A percentile compares a stretch with the other conserved stretches of the same genome.
Evolutionary conservation across 257 asterid genomes (phyloP).

Genomic region (Nicotiana noctiflora): DNA sequence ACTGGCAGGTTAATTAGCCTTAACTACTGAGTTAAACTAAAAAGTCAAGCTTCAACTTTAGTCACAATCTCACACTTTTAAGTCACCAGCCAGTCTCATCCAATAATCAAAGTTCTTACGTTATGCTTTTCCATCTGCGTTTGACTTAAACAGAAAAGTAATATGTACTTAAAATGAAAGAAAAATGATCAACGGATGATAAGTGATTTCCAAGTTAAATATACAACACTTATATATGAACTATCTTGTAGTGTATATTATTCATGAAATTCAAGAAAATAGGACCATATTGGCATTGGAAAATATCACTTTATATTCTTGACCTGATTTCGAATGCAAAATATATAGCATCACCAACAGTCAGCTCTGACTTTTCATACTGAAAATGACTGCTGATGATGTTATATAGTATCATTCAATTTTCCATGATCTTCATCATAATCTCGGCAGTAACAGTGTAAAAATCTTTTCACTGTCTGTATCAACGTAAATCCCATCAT

Average conservation of each 20-base stretch:
- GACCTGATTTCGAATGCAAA: constrained; percentile 8
- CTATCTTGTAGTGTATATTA: background rate
- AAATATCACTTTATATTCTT: constrained; percentile 5
- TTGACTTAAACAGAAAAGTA: too few relatives aligned
- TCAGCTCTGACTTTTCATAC: constrained; percentile 12
- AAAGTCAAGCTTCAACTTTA: background rate
- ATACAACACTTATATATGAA: constrained; percentile 5
- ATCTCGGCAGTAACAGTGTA: background rate
- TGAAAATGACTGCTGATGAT: constrained; percentile 33
- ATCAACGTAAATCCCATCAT: background rate
- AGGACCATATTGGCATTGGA: constrained; percentile 6
- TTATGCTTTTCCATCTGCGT: background rate
- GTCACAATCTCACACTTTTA: background rate
- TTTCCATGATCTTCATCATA: background rate
- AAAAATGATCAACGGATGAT: background rate
- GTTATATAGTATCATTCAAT: constrained; percentile 14
- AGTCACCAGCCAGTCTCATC: background rate
- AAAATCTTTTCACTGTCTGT: background rate
- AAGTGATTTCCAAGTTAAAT: background rate
- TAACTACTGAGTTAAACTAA: background rate
- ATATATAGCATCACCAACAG: constrained; percentile 26
- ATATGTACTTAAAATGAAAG: background rate
- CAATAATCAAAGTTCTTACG: background rate
- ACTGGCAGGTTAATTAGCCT: background rate
- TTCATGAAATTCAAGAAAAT: background rate